These are phyloP conservation scores for Microbotryomycetes sp. DNA, from an alignment of 1,284 basidiomycete species.

Conservation along the genomic window DNA sequence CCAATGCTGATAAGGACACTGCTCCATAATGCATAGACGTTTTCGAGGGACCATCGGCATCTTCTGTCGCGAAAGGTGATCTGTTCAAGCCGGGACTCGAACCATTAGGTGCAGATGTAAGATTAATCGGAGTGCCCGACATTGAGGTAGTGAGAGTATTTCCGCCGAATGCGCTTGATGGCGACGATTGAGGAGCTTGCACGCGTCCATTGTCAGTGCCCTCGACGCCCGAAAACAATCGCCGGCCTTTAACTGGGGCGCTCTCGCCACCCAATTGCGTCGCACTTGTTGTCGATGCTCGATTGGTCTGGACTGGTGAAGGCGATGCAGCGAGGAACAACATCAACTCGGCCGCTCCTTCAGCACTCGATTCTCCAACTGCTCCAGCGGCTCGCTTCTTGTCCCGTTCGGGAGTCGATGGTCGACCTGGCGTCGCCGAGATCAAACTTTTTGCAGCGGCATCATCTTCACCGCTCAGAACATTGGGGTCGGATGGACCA, in stretches of 20 bases:
- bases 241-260: slow-evolving; percentile 15
- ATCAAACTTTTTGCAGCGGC: too few relatives aligned
- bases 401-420: slow-evolving; percentile 12
- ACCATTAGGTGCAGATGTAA: not conserved
- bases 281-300: not conserved
- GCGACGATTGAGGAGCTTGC: not conserved
- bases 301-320: slow-evolving; percentile 25
- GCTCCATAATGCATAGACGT: not conserved
- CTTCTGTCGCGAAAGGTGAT: not conserved
- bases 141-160: not conserved
- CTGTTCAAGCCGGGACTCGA: too few relatives aligned
- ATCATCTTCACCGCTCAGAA: slow-evolving; percentile 14
- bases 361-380: slow-evolving; percentile 11
- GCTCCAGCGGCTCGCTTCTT: not conserved
- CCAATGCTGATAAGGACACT: not conserved
- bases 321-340: slow-evolving; percentile 36
- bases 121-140: not conserved
- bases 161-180: not conserved
- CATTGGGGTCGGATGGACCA: slow-evolving; percentile 16
- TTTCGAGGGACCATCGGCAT: not conserved
- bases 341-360: slow-evolving; percentile 38
- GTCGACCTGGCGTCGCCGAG: slow-evolving; percentile 7
- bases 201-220: not conserved
- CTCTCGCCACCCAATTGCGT: slow-evolving; percentile 8
- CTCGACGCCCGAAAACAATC: slow-evolving; percentile 12